phyloP scores from a whole-genome alignment of 345 rosid species.

The Bruguiera sexangula region DNA sequence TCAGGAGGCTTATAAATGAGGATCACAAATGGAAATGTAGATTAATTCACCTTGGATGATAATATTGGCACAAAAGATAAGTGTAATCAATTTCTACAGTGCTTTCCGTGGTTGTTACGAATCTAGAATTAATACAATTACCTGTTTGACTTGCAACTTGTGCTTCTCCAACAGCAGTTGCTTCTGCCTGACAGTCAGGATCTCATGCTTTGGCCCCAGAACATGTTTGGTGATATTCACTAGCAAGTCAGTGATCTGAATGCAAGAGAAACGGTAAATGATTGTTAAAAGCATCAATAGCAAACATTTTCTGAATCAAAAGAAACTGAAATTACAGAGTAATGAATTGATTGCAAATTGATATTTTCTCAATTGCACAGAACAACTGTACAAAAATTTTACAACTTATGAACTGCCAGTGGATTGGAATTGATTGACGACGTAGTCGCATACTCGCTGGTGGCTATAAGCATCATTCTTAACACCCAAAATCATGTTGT shows the following conservation, averaged over 20 bases:
- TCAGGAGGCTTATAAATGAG: not conserved
- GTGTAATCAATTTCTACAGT: not conserved
- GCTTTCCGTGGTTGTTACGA: no score
- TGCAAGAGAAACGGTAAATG: not conserved
- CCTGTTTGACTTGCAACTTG: constrained; percentile 35
- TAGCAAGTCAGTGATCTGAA: constrained; percentile 38
- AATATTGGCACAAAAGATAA: not conserved
- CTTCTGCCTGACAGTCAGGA: constrained; percentile 31
- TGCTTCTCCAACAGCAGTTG: constrained; percentile 26
- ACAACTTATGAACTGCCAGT: not conserved
- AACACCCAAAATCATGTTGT: no score
- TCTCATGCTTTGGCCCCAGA: constrained; percentile 27
- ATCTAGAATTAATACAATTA: not conserved
- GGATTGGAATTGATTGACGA: not conserved
- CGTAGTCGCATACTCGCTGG: not conserved
- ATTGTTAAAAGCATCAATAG: not conserved
- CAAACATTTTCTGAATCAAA: not conserved
- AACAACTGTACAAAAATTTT: not conserved
- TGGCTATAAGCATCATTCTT: not conserved
- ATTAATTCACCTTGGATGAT: not conserved
- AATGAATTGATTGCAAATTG: not conserved
- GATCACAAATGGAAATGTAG: not conserved
- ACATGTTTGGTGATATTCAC: constrained; percentile 34
- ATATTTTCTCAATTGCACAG: not conserved
- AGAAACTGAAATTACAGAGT: not conserved